Percentiles rank a stretch among this genome's conserved stretches.
phyloP scores from a whole-genome alignment of 441 rosid species.

The Omphalea diandra region DNA sequence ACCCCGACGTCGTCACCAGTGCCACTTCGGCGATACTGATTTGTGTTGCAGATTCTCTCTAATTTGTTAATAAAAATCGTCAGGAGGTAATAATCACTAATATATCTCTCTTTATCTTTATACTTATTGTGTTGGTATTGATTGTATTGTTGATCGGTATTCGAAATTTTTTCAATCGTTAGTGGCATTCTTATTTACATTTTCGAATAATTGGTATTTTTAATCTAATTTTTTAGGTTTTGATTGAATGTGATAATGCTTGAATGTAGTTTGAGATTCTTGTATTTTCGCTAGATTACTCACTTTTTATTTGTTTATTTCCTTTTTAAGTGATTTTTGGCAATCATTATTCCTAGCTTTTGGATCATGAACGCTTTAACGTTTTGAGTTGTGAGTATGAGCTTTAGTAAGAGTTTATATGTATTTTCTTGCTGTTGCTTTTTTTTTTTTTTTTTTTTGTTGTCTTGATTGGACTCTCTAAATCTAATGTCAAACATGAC shows the following conservation, averaged over 20 bases:
- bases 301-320: conserved; percentile 1
- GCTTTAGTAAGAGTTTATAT: not conserved
- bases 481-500: not conserved
- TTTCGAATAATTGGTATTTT: not conserved
- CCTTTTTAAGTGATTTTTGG: not conserved
- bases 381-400: no score
- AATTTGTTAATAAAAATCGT: conserved; percentile 1
- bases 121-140: not conserved
- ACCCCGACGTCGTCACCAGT: conserved; percentile 53
- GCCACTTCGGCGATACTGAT: conserved; percentile 33
- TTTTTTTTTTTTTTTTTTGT: no score
- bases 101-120: not conserved
- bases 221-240: not conserved
- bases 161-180: not conserved
- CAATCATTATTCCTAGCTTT: not conserved
- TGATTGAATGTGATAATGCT: not conserved
- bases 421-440: not conserved
- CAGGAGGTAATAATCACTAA: conserved; percentile 11
- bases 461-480: not conserved
- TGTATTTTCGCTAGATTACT: not conserved
- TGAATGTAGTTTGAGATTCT: not conserved
- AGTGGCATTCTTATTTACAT: not conserved
- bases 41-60: conserved; percentile 15
- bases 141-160: not conserved
- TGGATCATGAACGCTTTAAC: not conserved